Base-by-base conservation (phyloP, 2,329 filamentous ascomycete species). In the Aspergillus sergii region DNA sequence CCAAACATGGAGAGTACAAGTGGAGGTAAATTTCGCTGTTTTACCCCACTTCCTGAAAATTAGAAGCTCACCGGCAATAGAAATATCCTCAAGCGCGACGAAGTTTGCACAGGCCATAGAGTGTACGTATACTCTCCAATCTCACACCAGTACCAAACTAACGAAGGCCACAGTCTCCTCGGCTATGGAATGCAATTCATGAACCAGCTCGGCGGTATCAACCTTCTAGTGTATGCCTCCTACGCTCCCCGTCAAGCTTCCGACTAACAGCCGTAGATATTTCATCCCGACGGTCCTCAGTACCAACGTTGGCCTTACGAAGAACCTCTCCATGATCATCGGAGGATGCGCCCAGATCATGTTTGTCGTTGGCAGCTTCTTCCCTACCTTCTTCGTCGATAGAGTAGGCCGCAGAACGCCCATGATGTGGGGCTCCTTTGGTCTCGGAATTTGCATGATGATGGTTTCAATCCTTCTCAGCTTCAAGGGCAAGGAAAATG, bases 201-300 rank as follows among this genome's bases (percentile, higher is more conserved):
- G 80, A 82, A 86, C 59, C 84, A 85, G 63, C 73, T 81, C 21
- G 77, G 78, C 3, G 82, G 82, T 1, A 83, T 84, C 60, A 84
- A 85, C 57, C 53, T 67, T 71, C 77, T 84, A 5, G 80, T 83
- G 60, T 69, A 63, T 9, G 64, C 23, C 19, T 39, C 16, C 9
- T 39, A 16, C 28, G 10, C n/a, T 4, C 8, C 11, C 2, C 1
- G 2, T 14, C 7, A 23, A 39, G 19, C 9, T 11, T 34, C 50
- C 30, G 7, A 36, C 39, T 54, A 45, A 43, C 21, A 32, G 4
- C 8, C 12, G 21, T 26, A 66, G 66, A 14, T 68, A 68, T 45
- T 69, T 66, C 48, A 69, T 69, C 57, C 66, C 67, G 12, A 66
- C 64, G 32, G 69, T 72, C 4, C 63, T 73, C 26, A 66, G 58